phyloP scores from a whole-genome alignment of 805 yeast genomes.

The Wickerhamiella vanderwaltii region DNA sequence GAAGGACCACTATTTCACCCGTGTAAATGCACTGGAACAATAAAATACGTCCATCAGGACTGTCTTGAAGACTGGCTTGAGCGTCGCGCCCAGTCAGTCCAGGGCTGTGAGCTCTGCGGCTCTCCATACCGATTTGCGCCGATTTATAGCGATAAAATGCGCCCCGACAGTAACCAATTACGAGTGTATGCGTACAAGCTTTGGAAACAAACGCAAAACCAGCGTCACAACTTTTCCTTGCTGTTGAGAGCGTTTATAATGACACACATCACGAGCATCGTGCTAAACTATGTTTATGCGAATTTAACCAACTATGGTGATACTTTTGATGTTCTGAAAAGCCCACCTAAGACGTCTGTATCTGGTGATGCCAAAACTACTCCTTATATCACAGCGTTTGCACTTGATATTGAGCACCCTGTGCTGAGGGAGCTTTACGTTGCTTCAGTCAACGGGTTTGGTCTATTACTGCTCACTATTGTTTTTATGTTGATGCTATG shows the following conservation, averaged over 20 bases:
- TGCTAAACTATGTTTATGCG: constrained; percentile 11
- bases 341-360: neutral
- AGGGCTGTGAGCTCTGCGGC: constrained; percentile 82
- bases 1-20: constrained; percentile 77
- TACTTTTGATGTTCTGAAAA: neutral
- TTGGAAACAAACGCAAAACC: neutral
- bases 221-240: constrained; percentile 14
- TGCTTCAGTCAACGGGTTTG: neutral
- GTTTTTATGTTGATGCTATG: neutral
- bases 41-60: constrained; percentile 84
- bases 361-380: neutral
- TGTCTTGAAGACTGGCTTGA: constrained; percentile 82
- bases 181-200: constrained; percentile 22
- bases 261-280: constrained; percentile 14
- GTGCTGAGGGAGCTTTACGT: neutral
- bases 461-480: neutral
- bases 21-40: constrained; percentile 88
- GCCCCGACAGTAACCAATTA: constrained; percentile 48
- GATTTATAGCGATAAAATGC: constrained; percentile 46
- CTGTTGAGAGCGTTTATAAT: constrained; percentile 18
- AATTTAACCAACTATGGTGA: constrained; percentile 14
- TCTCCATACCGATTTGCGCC: constrained; percentile 57
- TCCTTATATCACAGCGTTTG: neutral
- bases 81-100: constrained; percentile 48
- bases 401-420: neutral